These are phyloP conservation scores for Pelargonium cotyledonis DNA, from an alignment of 441 rosid genomes.

Conservation along the genomic window DNA sequence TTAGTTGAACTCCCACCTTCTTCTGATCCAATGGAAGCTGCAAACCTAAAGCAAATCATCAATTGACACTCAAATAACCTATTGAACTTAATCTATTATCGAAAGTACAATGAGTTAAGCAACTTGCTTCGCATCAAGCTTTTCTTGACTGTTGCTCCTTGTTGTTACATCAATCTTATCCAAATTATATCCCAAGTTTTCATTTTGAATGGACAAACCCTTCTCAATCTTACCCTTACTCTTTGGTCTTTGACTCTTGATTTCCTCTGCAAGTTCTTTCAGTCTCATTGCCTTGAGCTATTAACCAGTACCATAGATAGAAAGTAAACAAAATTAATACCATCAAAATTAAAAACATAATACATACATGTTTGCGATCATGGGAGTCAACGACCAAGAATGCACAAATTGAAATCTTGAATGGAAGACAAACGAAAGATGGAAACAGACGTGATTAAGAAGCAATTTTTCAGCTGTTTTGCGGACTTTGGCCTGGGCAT, in stretches of 20 bases:
- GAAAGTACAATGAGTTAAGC: slow-evolving; percentile 13
- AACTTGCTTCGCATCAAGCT: slow-evolving; percentile 66
- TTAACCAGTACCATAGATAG: slow-evolving; percentile 13
- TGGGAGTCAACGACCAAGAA: neutral
- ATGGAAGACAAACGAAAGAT: neutral
- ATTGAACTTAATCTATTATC: slow-evolving; percentile 15
- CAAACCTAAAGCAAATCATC: slow-evolving; percentile 42
- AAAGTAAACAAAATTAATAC: neutral
- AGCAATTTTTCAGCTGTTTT: slow-evolving; percentile 92
- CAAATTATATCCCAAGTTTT: slow-evolving; percentile 17
- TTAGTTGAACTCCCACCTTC: slow-evolving; percentile 38
- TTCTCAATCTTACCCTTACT: slow-evolving; percentile 45
- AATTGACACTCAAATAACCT: slow-evolving; percentile 12
- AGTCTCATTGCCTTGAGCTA: slow-evolving; percentile 75
- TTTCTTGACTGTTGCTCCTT: slow-evolving; percentile 35
- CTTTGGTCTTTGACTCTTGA: slow-evolving; percentile 48
- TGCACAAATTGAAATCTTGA: neutral
- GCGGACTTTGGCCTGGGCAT: slow-evolving; percentile 85
- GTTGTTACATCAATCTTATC: slow-evolving; percentile 22
- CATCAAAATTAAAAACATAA: neutral
- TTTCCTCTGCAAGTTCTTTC: slow-evolving; percentile 68
- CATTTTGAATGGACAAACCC: slow-evolving; percentile 30
- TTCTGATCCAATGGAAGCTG: slow-evolving; percentile 67
- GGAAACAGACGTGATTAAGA: slow-evolving; percentile 57
- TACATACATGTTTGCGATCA: neutral